Evolutionary conservation across 2,329 filamentous ascomycete genomes (phyloP).

Genomic region (Aspergillus carbonarius): DNA sequence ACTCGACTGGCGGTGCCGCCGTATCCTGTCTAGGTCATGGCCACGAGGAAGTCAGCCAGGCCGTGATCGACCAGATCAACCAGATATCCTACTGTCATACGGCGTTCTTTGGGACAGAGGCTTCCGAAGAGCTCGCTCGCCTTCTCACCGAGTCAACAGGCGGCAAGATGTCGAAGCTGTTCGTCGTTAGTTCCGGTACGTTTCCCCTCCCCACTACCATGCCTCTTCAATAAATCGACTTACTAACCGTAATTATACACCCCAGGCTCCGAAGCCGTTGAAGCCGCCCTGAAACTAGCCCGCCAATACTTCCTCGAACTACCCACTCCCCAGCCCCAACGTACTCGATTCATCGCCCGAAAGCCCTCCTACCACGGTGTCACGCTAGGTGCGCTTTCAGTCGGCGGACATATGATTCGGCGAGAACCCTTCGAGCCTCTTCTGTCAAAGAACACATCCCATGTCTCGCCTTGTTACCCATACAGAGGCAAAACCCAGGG

Average conservation of each 20-base stretch:
- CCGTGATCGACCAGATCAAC: conserved; percentile 60
- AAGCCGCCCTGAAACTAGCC: conserved; percentile 66
- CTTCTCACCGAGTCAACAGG: conserved; percentile 53
- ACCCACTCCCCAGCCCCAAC: conserved; percentile 50
- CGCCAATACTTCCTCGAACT: conserved; percentile 66
- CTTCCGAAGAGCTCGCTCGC: conserved; percentile 54
- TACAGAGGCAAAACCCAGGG: conserved; percentile 57
- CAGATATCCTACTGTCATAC: conserved; percentile 61
- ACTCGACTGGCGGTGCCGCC: conserved; percentile 71
- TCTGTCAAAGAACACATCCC: conserved; percentile 56
- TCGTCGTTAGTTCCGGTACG: conserved; percentile 59
- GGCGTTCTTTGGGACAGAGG: conserved; percentile 56
- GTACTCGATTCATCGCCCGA: conserved; percentile 64
- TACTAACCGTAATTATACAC: not conserved
- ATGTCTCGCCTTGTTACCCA: conserved; percentile 65
- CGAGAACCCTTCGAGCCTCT: conserved; percentile 62
- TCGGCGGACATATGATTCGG: conserved; percentile 62
- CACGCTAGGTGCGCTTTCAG: conserved; percentile 65
- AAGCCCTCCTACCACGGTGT: conserved; percentile 69
- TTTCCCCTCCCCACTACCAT: not conserved
- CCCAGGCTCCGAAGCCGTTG: conserved; percentile 65
- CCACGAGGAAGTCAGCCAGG: conserved; percentile 59
- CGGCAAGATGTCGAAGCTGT: conserved; percentile 55
- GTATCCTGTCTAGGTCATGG: conserved; percentile 71
- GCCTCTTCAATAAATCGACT: not conserved